Conservation (phyloP, 164 flowering plant species). For the Kingdonia uniflora region DNA sequence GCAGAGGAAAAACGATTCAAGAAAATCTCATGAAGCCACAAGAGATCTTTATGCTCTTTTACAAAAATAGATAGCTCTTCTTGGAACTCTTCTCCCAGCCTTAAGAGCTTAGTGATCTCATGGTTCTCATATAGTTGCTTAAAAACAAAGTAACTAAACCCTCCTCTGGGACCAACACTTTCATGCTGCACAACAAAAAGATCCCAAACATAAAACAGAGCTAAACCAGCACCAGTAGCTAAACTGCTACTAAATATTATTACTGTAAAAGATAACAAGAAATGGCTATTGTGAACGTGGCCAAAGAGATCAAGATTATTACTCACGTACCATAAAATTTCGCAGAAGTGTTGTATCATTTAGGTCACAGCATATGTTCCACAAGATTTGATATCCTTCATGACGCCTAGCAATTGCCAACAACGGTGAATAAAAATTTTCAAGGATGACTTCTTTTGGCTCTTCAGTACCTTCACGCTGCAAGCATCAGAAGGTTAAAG, state of each 20-base stretch:
- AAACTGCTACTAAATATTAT: too few species aligned
- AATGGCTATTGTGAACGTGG: not conserved
- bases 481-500: conserved; percentile 10
- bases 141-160: conserved; percentile 85
- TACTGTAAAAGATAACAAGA: not conserved
- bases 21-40: conserved; percentile 90
- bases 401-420: conserved; percentile 72
- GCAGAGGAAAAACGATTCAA: conserved; percentile 76
- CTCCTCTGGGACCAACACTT: conserved; percentile 77
- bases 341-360: conserved; percentile 65
- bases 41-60: conserved; percentile 56
- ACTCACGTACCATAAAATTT: conserved; percentile 59
- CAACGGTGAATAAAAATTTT: conserved; percentile 40
- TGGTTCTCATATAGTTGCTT: conserved; percentile 40
- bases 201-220: not conserved
- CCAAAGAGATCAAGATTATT: conserved; percentile 1
- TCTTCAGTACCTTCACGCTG: conserved; percentile 53
- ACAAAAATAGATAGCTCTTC: conserved; percentile 69
- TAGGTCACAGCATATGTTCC: conserved; percentile 81
- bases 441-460: conserved; percentile 30
- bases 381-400: conserved; percentile 68
- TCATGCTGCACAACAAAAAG: conserved; percentile 50
- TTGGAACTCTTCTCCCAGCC: conserved; percentile 94
- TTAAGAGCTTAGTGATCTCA: conserved; percentile 64
- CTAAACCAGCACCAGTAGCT: too few species aligned